phyloP scores from a whole-genome alignment of 768 basidiomycete species.

The Fibroporia radiculosa region DNA sequence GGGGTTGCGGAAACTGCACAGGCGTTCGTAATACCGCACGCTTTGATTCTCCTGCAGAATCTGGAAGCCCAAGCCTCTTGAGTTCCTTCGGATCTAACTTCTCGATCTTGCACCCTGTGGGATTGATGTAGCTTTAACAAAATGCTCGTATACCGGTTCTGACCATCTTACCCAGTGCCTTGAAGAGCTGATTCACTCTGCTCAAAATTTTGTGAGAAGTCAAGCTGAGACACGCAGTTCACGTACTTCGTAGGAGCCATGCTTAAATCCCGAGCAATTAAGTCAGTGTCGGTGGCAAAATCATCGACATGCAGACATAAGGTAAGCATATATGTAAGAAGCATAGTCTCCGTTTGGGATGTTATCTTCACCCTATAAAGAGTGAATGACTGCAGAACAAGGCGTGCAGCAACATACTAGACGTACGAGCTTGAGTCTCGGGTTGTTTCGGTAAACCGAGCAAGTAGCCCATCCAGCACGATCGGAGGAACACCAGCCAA shows the following conservation, averaged over 20 bases:
- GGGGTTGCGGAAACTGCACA: conserved; percentile 60
- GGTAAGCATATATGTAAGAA: conserved; percentile 75
- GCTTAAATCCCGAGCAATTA: conserved; percentile 68
- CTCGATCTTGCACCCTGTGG: conserved; percentile 68
- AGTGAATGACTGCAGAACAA: not conserved
- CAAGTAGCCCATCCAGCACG: conserved; percentile 66
- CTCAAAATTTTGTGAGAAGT: conserved; percentile 3
- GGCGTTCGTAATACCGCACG: conserved; percentile 72
- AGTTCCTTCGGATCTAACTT: conserved; percentile 55
- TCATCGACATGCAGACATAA: conserved; percentile 75
- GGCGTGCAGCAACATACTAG: not conserved
- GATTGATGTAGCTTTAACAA: conserved; percentile 4
- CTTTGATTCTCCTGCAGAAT: conserved; percentile 54
- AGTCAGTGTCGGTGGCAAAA: conserved; percentile 60
- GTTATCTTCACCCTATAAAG: conserved; percentile 39
- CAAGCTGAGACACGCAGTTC: not conserved
- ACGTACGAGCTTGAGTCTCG: conserved; percentile 60
- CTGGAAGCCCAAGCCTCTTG: conserved; percentile 58
- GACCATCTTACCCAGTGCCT: conserved; percentile 57
- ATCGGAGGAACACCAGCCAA: conserved; percentile 51
- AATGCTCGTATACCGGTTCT: not conserved
- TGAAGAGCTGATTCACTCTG: conserved; percentile 67
- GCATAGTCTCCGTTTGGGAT: conserved; percentile 57
- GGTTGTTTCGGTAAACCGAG: conserved; percentile 73
- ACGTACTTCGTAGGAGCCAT: conserved; percentile 60